Percentiles rank a stretch among this genome's conserved stretches.
These are phyloP conservation scores for Phoma herbarum DNA, from an alignment of 2,329 filamentous ascomycete species.

Conservation along the genomic window DNA sequence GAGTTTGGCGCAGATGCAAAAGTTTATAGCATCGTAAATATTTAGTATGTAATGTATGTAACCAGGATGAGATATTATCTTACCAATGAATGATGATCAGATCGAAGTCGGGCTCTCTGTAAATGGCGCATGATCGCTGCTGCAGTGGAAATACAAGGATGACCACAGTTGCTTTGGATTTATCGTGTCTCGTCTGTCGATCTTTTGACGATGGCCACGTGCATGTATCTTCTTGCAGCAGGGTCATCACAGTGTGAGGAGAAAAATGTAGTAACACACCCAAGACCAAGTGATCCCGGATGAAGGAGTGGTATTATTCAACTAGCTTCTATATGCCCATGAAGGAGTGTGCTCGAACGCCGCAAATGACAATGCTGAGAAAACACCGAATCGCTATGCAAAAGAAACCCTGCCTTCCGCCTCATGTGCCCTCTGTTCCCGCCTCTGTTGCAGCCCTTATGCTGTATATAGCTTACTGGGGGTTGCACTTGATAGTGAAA, in stretches of 20 bases:
- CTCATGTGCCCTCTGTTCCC: neutral
- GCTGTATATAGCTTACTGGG: neutral
- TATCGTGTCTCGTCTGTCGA: neutral
- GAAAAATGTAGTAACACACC: neutral
- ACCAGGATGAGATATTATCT: neutral
- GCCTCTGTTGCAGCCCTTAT: neutral
- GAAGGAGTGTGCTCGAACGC: slow-evolving; percentile 17
- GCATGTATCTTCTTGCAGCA: neutral
- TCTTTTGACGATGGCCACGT: neutral
- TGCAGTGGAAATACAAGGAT: neutral
- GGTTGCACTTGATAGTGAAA: slow-evolving; percentile 27
- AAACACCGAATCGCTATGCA: slow-evolving; percentile 20
- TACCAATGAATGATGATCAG: neutral
- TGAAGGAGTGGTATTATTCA: slow-evolving; percentile 21
- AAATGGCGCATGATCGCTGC: neutral
- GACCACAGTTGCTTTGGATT: neutral
- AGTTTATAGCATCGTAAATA: neutral
- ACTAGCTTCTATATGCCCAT: slow-evolving; percentile 8
- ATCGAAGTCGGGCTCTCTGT: neutral
- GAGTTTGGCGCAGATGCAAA: neutral
- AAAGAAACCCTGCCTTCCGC: neutral
- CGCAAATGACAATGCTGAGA: neutral
- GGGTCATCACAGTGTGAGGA: neutral
- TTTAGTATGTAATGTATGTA: neutral
- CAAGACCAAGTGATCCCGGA: neutral